Evolutionary conservation across 2,329 filamentous ascomycete species (phyloP), one percentile per base, ranked within the genome.

Genomic region (Nothopassalora personata): DNA sequence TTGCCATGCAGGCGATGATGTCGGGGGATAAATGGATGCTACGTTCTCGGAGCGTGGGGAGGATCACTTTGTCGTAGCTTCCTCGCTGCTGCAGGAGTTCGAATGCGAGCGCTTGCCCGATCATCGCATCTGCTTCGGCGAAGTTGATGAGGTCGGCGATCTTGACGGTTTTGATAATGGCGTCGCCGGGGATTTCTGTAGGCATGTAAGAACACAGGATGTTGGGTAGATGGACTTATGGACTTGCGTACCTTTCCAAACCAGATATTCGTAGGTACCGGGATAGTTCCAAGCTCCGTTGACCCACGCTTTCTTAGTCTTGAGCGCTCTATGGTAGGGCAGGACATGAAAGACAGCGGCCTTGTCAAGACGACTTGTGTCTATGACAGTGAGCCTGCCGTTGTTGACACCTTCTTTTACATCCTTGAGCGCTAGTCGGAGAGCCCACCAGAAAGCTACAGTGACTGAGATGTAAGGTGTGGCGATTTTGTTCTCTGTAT

Each of bases 401-500:
- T 59, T 56, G 5, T 6, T 31, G 1, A 48, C 48, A 2, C 52
- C 55, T n/a, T 46, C 47, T 2, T 31, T 27, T 9, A 34, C 23
- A 23, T 62, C 60, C 15, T 59, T 56, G 5, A 62, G 28, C 0
- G 61, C 64, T 13, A 57, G 31, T 2, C 58, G 53, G 1, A 64
- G 6, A 11, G 59, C 55, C 64, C 60, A 66, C 3, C 57, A 39
- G 7, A 66, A 33, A 6, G 43, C 28, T 19, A 59, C 61, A 13
- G 55, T 61, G 5, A 49, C 54, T 4, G 64, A 66, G 10, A 64
- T 50, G 51, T 61, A 67, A 1, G 62, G 65, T 13, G 48, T 45
- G 3, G 53, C 10, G 2, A 49, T n/a, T 5, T 28, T 10, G 10
- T 49, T 49, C 4, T 9, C 46, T 49, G 13, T 11, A 4, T 49